Evolutionary conservation across 2,329 filamentous ascomycete genomes (phyloP).

Genomic region (Penicillium concentricum): DNA sequence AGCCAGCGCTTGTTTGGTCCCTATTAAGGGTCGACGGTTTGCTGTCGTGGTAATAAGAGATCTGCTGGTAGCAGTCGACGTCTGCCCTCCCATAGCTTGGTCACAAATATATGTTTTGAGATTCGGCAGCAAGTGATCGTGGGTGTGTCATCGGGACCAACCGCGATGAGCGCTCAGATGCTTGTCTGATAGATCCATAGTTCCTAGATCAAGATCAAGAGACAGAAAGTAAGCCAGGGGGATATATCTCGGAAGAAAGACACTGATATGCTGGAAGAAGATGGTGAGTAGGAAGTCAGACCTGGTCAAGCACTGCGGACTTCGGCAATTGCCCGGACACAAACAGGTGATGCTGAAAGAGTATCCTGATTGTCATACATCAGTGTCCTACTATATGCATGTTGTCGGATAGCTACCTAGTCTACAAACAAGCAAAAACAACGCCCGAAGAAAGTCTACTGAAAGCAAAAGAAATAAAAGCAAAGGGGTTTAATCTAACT

Average conservation of each 20-base stretch:
- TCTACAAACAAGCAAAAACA: neutral
- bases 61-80: no score
- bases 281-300: neutral
- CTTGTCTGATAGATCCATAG: neutral
- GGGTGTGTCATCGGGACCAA: no score
- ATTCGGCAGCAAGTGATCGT: neutral
- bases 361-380: neutral
- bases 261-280: neutral
- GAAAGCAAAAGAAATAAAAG: neutral
- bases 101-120: no score
- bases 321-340: neutral
- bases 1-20: neutral
- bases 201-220: neutral
- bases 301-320: neutral
- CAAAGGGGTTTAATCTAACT: neutral
- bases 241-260: neutral
- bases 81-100: no score
- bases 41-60: neutral
- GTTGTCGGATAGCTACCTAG: neutral
- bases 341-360: neutral
- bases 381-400: neutral
- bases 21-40: neutral
- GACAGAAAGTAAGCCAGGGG: neutral
- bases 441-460: neutral
- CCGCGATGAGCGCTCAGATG: neutral